Percentiles rank a stretch among this genome's conserved stretches.
These are phyloP conservation scores for Cudoniella acicularis DNA, from an alignment of 495 filamentous ascomycete genomes.

Conservation along the genomic window DNA sequence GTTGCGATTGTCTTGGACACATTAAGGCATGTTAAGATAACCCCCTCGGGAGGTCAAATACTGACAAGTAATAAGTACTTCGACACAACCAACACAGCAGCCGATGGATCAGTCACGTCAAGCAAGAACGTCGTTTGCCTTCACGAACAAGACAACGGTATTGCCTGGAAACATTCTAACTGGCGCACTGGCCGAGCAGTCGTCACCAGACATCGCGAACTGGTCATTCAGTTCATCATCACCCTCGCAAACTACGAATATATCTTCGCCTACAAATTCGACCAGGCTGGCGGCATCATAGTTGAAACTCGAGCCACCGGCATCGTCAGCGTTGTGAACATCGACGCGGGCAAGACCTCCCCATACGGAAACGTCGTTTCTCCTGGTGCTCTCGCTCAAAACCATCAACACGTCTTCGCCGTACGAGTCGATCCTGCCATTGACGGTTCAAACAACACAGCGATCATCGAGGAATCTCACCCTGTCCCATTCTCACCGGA, in stretches of 20 bases:
- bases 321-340: constrained; percentile 73
- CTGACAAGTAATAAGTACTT: constrained; percentile 47
- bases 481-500: constrained; percentile 63
- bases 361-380: constrained; percentile 83
- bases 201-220: constrained; percentile 63
- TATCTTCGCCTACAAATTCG: constrained; percentile 48
- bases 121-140: constrained; percentile 72
- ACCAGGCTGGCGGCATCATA: constrained; percentile 54
- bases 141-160: constrained; percentile 71
- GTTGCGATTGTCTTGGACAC: constrained; percentile 63
- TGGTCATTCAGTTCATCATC: constrained; percentile 71
- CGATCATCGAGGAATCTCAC: constrained; percentile 67
- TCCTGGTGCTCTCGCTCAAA: constrained; percentile 76
- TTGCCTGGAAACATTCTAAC: constrained; percentile 82
- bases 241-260: constrained; percentile 56
- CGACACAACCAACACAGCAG: constrained; percentile 50
- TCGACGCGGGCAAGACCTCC: constrained; percentile 62
- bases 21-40: constrained; percentile 38
- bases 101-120: constrained; percentile 47
- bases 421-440: constrained; percentile 82
- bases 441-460: constrained; percentile 67
- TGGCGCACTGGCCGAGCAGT: constrained; percentile 67
- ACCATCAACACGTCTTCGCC: constrained; percentile 88
- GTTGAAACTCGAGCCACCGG: constrained; percentile 80
- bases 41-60: neutral